These are phyloP conservation scores for Trichoderma citrinoviride DNA, from an alignment of 2,329 filamentous ascomycete genomes.

Conservation along the genomic window DNA sequence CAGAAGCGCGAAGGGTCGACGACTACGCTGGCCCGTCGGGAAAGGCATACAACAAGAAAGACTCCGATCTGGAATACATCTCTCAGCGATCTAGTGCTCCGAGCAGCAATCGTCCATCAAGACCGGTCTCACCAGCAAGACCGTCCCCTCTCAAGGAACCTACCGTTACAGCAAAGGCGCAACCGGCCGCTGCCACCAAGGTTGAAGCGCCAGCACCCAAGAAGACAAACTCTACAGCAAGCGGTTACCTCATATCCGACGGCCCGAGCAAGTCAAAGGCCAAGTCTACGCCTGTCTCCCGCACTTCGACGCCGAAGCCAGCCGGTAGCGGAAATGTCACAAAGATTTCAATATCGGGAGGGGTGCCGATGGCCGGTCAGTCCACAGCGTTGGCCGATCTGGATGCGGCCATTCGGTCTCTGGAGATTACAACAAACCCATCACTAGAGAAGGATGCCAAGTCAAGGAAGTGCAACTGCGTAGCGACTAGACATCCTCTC, in stretches of 20 bases:
- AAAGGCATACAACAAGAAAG: slow-evolving; percentile 70
- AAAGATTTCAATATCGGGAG: slow-evolving; percentile 72
- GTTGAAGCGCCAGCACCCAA: slow-evolving; percentile 37
- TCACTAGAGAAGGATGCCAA: slow-evolving; percentile 51
- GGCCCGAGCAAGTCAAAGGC: slow-evolving; percentile 53
- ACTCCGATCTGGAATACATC: slow-evolving; percentile 71
- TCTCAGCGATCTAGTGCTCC: slow-evolving; percentile 45
- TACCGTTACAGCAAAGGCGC: slow-evolving; percentile 39
- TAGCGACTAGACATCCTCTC: slow-evolving; percentile 81
- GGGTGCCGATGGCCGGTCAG: slow-evolving; percentile 77
- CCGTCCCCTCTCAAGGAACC: neutral
- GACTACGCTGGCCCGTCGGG: slow-evolving; percentile 66
- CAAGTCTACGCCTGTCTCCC: slow-evolving; percentile 51
- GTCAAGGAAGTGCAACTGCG: slow-evolving; percentile 77
- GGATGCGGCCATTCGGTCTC: slow-evolving; percentile 77
- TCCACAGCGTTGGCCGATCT: slow-evolving; percentile 70
- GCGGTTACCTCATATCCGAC: slow-evolving; percentile 82
- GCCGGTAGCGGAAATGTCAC: slow-evolving; percentile 47
- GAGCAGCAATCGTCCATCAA: slow-evolving; percentile 38
- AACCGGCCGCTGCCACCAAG: slow-evolving; percentile 3
- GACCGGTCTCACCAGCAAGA: slow-evolving; percentile 37
- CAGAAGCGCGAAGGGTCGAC: slow-evolving; percentile 56
- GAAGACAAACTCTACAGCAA: slow-evolving; percentile 60
- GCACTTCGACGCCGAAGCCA: slow-evolving; percentile 56
- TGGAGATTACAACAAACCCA: slow-evolving; percentile 92